A percentile compares a stretch with the other conserved stretches of the same genome.
Evolutionary conservation across 768 basidiomycete genomes (phyloP).

Genomic region (Guyanaporus albipodus): DNA sequence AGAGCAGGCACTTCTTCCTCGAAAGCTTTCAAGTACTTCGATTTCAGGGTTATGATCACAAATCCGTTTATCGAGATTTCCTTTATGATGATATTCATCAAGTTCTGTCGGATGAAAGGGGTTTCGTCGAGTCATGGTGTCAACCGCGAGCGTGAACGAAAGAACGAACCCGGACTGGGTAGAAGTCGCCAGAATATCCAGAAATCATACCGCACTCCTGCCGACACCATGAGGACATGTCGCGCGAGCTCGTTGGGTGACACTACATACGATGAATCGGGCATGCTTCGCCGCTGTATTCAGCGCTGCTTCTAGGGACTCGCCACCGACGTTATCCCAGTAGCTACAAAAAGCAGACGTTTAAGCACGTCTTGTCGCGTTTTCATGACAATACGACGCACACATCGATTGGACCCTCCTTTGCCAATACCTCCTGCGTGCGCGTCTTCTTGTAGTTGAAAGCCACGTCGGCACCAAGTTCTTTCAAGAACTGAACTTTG

Average conservation of each 20-base stretch:
- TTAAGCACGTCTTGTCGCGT: too few species aligned
- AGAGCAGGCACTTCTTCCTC: constrained; percentile 36
- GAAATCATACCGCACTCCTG: constrained; percentile 33
- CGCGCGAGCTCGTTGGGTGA: accelerated
- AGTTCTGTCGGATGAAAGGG: constrained; percentile 27
- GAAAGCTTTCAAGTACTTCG: constrained; percentile 42
- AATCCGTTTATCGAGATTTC: constrained; percentile 46
- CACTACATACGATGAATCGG: constrained; percentile 43
- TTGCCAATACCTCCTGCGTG: constrained; percentile 47
- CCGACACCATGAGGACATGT: not conserved
- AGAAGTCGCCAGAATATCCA: not conserved
- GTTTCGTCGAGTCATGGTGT: too few species aligned
- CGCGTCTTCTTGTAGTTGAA: constrained; percentile 71
- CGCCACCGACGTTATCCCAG: constrained; percentile 56
- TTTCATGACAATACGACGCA: too few species aligned
- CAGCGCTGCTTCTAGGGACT: constrained; percentile 54
- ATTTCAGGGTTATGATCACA: constrained; percentile 26
- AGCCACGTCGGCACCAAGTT: constrained; percentile 62
- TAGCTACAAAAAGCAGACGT: too few species aligned
- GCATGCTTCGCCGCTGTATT: constrained; percentile 41
- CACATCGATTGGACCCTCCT: constrained; percentile 57
- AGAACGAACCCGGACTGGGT: constrained; percentile 1
- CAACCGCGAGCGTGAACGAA: too few species aligned
- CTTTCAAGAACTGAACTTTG: constrained; percentile 59
- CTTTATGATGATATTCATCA: constrained; percentile 36